Evolutionary conservation across 345 rosid genomes (phyloP).

Genomic region (Aquilaria malaccensis): DNA sequence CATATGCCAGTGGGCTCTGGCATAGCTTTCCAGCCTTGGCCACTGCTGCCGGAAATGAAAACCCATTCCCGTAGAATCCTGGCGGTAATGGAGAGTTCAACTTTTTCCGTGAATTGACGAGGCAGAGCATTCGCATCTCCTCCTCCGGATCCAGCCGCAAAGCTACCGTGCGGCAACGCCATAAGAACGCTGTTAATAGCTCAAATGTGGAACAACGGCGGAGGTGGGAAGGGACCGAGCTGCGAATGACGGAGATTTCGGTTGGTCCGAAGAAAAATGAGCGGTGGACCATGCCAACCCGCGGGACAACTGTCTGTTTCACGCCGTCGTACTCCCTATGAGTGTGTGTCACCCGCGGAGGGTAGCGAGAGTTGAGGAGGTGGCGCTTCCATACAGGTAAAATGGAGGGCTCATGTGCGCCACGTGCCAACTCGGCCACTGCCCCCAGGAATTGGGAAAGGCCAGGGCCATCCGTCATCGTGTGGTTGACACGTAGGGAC

Average conservation of each 20-base stretch:
- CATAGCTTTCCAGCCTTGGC: constrained; percentile 29
- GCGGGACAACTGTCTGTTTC: constrained; percentile 15
- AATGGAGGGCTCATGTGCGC: constrained; percentile 24
- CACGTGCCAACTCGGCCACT: constrained; percentile 39
- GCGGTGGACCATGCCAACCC: constrained; percentile 25
- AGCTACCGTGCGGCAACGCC: constrained; percentile 54
- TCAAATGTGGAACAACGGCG: constrained; percentile 30
- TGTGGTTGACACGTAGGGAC: constrained; percentile 40
- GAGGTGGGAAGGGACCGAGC: constrained; percentile 29
- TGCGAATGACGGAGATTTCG: constrained; percentile 32
- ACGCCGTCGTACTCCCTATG: constrained; percentile 47
- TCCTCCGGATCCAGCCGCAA: constrained; percentile 38
- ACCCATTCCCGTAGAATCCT: constrained; percentile 49
- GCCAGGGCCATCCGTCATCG: constrained; percentile 42
- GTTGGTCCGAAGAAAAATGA: constrained; percentile 44
- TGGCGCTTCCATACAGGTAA: constrained; percentile 46
- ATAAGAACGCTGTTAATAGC: constrained; percentile 38
- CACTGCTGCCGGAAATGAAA: constrained; percentile 33
- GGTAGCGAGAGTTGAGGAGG: constrained; percentile 23
- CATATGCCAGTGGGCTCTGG: constrained; percentile 38
- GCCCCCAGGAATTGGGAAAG: constrained; percentile 33
- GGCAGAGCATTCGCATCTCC: constrained; percentile 37
- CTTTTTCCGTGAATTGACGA: constrained; percentile 35
- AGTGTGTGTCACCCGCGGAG: constrained; percentile 27
- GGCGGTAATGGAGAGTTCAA: constrained; percentile 32